A percentile compares a stretch with the other conserved stretches of the same genome.
phyloP scores from a whole-genome alignment of 2,329 filamentous ascomycete genomes.

The Teratosphaeria gauchensis region DNA sequence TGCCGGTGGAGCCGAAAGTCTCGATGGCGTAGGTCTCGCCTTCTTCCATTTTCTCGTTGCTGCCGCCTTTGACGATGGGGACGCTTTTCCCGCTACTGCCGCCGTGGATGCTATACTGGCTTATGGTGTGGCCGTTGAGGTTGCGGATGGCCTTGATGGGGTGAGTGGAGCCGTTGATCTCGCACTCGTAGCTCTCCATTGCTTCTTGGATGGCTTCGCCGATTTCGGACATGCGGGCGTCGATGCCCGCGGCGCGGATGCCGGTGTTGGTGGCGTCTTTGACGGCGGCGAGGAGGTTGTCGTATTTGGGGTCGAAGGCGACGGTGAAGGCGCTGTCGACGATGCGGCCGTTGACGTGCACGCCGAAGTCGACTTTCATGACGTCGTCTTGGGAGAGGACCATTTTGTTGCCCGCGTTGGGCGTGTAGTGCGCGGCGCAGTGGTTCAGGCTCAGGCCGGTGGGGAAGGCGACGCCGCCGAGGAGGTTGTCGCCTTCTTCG shows the following conservation, averaged over 20 bases:
- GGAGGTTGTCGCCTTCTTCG: conserved; percentile 41
- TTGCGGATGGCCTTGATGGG: conserved; percentile 48
- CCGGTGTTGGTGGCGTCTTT: conserved; percentile 62
- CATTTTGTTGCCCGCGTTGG: conserved; percentile 54
- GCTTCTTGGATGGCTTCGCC: conserved; percentile 50
- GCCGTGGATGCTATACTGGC: conserved; percentile 47
- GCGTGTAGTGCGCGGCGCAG: conserved; percentile 47
- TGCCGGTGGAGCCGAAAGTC: conserved; percentile 48
- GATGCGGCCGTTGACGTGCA: conserved; percentile 70
- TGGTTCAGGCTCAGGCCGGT: conserved; percentile 47
- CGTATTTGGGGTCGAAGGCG: conserved; percentile 64
- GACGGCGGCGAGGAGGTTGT: conserved; percentile 63
- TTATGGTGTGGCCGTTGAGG: conserved; percentile 47
- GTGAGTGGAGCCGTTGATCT: conserved; percentile 43
- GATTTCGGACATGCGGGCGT: conserved; percentile 46
- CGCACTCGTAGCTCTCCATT: conserved; percentile 54
- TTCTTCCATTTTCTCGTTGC: conserved; percentile 47
- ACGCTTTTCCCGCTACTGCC: conserved; percentile 43
- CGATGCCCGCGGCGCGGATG: conserved; percentile 44
- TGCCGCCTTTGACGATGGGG: conserved; percentile 43
- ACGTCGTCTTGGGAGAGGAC: conserved; percentile 66
- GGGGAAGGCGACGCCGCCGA: conserved; percentile 47
- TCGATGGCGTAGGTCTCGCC: conserved; percentile 51
- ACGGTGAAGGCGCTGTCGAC: conserved; percentile 76
- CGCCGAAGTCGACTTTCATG: conserved; percentile 74